A percentile compares a stretch with the other conserved stretches of the same genome.
Evolutionary conservation across 768 basidiomycete species (phyloP).

Genomic region (Amanita molliuscula): DNA sequence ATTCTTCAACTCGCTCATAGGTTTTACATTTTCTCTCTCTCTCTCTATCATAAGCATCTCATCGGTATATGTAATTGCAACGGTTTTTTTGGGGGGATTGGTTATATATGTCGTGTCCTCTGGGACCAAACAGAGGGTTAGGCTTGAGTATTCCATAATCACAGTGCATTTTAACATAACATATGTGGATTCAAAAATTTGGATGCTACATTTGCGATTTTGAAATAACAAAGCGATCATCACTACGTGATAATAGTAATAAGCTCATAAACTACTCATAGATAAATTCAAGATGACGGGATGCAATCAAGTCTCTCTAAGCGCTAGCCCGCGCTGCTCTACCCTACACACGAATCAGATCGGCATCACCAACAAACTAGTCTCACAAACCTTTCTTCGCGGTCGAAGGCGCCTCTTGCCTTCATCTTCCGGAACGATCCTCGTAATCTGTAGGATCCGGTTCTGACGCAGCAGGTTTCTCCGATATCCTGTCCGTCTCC

Average conservation of each 20-base stretch:
- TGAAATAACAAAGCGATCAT: not conserved
- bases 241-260: not conserved
- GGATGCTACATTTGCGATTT: no score
- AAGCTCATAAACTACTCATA: conserved; percentile 2
- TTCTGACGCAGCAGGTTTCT: conserved; percentile 4
- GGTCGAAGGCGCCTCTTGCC: conserved; percentile 13
- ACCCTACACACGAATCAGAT: conserved; percentile 3
- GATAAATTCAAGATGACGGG: not conserved
- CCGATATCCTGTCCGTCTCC: conserved; percentile 15
- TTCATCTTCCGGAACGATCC: conserved; percentile 19
- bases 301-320: not conserved
- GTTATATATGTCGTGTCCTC: not conserved
- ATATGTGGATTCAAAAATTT: no score
- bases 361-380: not conserved
- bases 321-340: conserved; percentile 6
- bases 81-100: not conserved
- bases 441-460: conserved; percentile 15
- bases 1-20: not conserved
- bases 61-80: not conserved
- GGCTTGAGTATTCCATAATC: no score
- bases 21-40: not conserved
- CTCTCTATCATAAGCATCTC: not conserved
- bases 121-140: no score
- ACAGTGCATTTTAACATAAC: no score
- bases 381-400: conserved; percentile 7